Conservation (phyloP, 1,284 basidiomycete species). For the Marasmius fiardii region DNA sequence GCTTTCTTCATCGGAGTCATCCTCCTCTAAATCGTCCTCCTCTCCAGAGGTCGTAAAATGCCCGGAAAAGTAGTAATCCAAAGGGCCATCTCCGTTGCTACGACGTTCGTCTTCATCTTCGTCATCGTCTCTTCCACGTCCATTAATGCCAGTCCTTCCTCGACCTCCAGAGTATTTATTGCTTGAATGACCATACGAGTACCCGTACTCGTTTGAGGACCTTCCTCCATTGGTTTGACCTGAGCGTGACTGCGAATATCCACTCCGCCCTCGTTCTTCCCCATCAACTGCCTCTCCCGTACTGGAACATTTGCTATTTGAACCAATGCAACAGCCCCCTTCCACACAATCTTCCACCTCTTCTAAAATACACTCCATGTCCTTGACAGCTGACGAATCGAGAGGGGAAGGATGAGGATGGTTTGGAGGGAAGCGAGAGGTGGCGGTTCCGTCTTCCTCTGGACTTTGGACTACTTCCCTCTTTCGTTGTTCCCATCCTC, state of each 20-base stretch:
- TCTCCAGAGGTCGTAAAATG: slow-evolving; percentile 33
- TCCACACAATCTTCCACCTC: not conserved
- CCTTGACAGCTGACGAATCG: not conserved
- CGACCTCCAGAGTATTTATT: not conserved
- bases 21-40: slow-evolving; percentile 41
- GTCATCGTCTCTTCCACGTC: slow-evolving; percentile 10
- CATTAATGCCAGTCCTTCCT: not conserved
- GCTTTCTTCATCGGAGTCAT: slow-evolving; percentile 31
- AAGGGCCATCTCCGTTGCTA: not conserved
- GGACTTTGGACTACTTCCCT: no score
- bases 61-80: slow-evolving; percentile 26
- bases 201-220: not conserved
- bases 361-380: slow-evolving; percentile 10
- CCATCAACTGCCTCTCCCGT: slow-evolving; percentile 35
- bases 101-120: slow-evolving; percentile 22
- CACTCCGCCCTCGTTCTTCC: slow-evolving; percentile 29
- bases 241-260: slow-evolving; percentile 10
- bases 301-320: slow-evolving; percentile 10
- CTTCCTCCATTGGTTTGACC: slow-evolving; percentile 20
- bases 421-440: no score
- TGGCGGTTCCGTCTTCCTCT: no score
- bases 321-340: not conserved
- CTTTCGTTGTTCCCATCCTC: no score
- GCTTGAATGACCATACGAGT: not conserved
- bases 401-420: no score